A percentile compares a stretch with the other conserved stretches of the same genome.
Conservation (phyloP, 441 rosid species). For the Populus trichocarpa region DNA sequence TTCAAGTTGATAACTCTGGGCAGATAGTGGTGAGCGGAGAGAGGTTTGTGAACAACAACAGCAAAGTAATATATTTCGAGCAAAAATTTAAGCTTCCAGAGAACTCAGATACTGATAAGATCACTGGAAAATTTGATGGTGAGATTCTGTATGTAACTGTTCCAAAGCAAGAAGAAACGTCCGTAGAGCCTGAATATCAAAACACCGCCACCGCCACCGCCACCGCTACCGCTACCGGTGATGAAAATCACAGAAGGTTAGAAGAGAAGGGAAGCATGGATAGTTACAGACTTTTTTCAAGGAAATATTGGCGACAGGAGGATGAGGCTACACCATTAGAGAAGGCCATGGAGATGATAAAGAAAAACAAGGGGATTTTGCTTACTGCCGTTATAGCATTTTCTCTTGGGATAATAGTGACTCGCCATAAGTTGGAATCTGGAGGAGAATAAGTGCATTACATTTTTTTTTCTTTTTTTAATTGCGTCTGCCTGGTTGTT, state of each 20-base stretch:
- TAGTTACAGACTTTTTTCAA: background rate
- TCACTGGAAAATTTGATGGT: conserved; percentile 25
- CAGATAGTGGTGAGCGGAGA: conserved; percentile 41
- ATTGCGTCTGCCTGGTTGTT: no score
- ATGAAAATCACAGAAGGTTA: background rate
- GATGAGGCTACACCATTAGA: conserved; percentile 9
- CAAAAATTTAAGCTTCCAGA: conserved; percentile 30
- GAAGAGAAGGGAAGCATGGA: background rate
- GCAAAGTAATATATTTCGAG: conserved; percentile 28
- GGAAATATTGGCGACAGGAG: conserved; percentile 18
- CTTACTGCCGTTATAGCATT: conserved; percentile 36
- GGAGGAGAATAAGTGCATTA: background rate
- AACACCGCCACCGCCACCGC: background rate
- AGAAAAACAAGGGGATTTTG: conserved; percentile 27
- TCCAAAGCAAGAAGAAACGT: conserved; percentile 24
- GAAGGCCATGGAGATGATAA: conserved; percentile 25
- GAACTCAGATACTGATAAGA: conserved; percentile 27
- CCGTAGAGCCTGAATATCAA: background rate
- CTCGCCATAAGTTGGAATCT: conserved; percentile 16
- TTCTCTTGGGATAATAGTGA: conserved; percentile 34
- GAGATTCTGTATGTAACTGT: conserved; percentile 40
- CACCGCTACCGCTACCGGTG: background rate
- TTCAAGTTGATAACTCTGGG: conserved; percentile 27
- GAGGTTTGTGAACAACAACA: conserved; percentile 25
- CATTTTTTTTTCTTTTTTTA: background rate